Percentiles rank a stretch among this genome's conserved stretches.
Evolutionary conservation across 306 rosid genomes (phyloP).

Genomic region (Quercus cerris): DNA sequence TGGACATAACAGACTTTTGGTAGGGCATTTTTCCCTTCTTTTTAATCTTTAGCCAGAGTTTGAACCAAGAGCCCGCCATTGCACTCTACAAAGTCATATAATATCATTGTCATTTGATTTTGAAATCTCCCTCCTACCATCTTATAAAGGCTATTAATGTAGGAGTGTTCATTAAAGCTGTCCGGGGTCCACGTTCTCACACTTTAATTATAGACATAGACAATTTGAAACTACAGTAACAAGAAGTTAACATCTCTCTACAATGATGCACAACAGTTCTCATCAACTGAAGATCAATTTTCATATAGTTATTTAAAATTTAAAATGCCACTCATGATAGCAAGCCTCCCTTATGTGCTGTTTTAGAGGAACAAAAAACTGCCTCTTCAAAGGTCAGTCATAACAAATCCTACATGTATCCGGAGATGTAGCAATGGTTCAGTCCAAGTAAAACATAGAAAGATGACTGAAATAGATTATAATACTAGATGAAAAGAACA

Average conservation of each 20-base stretch:
- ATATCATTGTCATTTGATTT: not conserved
- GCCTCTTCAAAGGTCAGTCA: too few species aligned
- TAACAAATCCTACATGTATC: too few species aligned
- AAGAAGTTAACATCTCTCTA: not conserved
- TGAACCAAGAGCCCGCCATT: conserved; percentile 26
- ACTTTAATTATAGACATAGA: not conserved
- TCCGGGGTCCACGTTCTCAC: not conserved
- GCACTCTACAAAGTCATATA: not conserved
- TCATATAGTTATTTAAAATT: not conserved
- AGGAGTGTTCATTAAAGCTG: not conserved
- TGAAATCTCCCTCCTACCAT: not conserved
- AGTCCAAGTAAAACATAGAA: not conserved
- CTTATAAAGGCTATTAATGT: not conserved
- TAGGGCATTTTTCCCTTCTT: not conserved
- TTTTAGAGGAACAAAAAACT: too few species aligned
- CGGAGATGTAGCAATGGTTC: too few species aligned
- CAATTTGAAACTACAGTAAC: not conserved
- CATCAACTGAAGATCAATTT: not conserved
- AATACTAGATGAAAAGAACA: not conserved
- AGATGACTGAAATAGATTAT: not conserved
- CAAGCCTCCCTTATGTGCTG: too few species aligned
- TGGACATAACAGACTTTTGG: too few species aligned
- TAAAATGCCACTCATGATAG: too few species aligned
- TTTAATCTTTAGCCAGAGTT: not conserved
- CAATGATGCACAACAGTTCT: not conserved